phyloP scores from a whole-genome alignment of 2,329 filamentous ascomycete species.

The Pseudocercospora eumusae region DNA sequence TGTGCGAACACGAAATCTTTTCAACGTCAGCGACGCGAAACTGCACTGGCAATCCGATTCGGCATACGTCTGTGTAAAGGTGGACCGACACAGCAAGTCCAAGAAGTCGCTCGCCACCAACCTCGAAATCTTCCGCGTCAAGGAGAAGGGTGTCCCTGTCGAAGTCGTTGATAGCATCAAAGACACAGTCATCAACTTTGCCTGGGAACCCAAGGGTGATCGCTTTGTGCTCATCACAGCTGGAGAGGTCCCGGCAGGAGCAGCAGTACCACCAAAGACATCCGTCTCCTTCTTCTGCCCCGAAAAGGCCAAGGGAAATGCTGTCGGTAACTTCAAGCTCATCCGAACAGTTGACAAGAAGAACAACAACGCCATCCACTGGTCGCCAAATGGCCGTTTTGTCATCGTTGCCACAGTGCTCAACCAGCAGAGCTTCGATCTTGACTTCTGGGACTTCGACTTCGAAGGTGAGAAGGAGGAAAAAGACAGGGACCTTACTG shows the following conservation, averaged over 20 bases:
- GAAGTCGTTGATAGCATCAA: conserved; percentile 98
- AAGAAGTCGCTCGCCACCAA: conserved; percentile 98
- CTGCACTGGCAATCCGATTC: conserved; percentile 98
- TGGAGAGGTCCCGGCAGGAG: conserved; percentile 74
- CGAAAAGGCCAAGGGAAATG: conserved; percentile 82
- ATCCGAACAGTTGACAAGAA: conserved; percentile 96
- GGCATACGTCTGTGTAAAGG: conserved; percentile 95
- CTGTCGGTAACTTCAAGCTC: conserved; percentile 91
- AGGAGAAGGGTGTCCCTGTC: conserved; percentile 96
- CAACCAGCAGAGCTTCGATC: conserved; percentile 89
- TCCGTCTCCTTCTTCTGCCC: conserved; percentile 94
- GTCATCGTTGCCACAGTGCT: conserved; percentile 91
- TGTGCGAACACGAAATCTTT: conserved; percentile 90
- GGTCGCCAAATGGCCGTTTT: conserved; percentile 93
- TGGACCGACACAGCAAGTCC: conserved; percentile 97
- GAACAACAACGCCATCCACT: conserved; percentile 99
- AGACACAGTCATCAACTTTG: conserved; percentile 98
- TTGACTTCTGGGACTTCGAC: conserved; percentile 97
- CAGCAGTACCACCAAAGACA: conserved; percentile 89
- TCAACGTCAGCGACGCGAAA: conserved; percentile 97
- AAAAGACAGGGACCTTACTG: conserved; percentile 87
- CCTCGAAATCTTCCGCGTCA: conserved; percentile 95
- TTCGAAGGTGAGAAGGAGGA: conserved; percentile 93
- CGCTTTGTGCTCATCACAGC: conserved; percentile 97
- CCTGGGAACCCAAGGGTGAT: conserved; percentile 98